Conservation (phyloP, 768 basidiomycete species). For the Chalciporus pseudorubinellus region DNA sequence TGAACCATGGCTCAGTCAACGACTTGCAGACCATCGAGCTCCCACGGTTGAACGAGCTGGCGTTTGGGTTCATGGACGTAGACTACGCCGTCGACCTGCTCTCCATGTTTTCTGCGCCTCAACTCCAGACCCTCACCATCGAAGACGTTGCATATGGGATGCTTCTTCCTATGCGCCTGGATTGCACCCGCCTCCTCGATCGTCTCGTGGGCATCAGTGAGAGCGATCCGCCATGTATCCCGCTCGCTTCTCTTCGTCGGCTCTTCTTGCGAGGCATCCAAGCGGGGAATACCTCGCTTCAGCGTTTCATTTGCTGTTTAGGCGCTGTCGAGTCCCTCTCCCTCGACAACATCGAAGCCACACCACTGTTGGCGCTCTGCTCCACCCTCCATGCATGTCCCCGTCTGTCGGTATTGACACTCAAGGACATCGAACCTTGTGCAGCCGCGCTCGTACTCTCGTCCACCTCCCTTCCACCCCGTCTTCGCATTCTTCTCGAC, state of each 20-base stretch:
- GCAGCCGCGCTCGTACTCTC: conserved; percentile 3
- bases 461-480: conserved; percentile 1
- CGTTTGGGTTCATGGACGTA: conserved; percentile 45
- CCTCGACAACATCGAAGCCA: conserved; percentile 7
- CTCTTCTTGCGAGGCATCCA: conserved; percentile 13
- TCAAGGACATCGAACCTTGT: conserved; percentile 10
- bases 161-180: conserved; percentile 31
- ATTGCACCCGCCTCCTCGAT: conserved; percentile 38
- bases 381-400: conserved; percentile 1
- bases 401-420: conserved; percentile 8
- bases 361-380: conserved; percentile 3
- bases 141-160: conserved; percentile 47
- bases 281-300: conserved; percentile 3
- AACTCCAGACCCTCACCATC: conserved; percentile 37
- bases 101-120: conserved; percentile 38
- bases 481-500: conserved; percentile 17
- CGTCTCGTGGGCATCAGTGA: conserved; percentile 25
- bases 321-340: conserved; percentile 3
- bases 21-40: conserved; percentile 25
- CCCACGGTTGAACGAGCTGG: conserved; percentile 32
- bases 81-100: conserved; percentile 39
- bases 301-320: conserved; percentile 4
- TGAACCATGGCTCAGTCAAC: conserved; percentile 12
- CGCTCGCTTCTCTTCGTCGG: conserved; percentile 4
- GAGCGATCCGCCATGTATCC: background rate